Evolutionary conservation across 140 eudicot species (phyloP).

Genomic region (Cichorium intybus): DNA sequence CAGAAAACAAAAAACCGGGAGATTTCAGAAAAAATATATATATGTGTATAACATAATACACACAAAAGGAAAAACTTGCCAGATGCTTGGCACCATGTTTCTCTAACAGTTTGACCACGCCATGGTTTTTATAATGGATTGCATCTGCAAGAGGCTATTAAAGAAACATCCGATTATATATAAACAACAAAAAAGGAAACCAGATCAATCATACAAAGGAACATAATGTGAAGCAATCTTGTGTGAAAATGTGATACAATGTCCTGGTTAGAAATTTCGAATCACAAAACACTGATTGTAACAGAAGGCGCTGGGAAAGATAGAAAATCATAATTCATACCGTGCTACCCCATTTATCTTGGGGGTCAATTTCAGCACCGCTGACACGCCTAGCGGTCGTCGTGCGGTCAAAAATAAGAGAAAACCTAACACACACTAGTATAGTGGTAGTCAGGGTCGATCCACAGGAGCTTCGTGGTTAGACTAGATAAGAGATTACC

Average conservation of each 20-base stretch:
- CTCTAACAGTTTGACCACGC: slow-evolving; percentile 77
- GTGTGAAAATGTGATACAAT: neutral
- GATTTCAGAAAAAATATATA: too few relatives aligned
- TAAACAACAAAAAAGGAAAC: neutral
- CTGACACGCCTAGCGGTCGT: too few relatives aligned
- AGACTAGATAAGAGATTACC: too few relatives aligned
- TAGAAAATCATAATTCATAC: slow-evolving; percentile 35
- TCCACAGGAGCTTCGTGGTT: too few relatives aligned
- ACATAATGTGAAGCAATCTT: neutral
- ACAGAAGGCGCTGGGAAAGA: neutral
- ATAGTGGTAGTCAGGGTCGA: too few relatives aligned
- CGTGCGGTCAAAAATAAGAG: too few relatives aligned
- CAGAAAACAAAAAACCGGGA: neutral
- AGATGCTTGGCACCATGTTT: slow-evolving; percentile 82
- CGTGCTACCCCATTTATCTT: slow-evolving; percentile 99
- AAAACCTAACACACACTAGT: too few relatives aligned
- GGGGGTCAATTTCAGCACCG: slow-evolving; percentile 72
- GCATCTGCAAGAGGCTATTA: slow-evolving; percentile 86
- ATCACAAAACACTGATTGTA: neutral
- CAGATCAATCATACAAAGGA: neutral
- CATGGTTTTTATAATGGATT: slow-evolving; percentile 74
- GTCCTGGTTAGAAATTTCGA: too few relatives aligned
- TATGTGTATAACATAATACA: neutral
- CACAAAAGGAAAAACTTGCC: slow-evolving; percentile 37
- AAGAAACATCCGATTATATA: slow-evolving; percentile 4